Percentiles rank a stretch among this genome's conserved stretches.
Evolutionary conservation across 331 rosid species (phyloP).

Genomic region (Quercus tomentella): DNA sequence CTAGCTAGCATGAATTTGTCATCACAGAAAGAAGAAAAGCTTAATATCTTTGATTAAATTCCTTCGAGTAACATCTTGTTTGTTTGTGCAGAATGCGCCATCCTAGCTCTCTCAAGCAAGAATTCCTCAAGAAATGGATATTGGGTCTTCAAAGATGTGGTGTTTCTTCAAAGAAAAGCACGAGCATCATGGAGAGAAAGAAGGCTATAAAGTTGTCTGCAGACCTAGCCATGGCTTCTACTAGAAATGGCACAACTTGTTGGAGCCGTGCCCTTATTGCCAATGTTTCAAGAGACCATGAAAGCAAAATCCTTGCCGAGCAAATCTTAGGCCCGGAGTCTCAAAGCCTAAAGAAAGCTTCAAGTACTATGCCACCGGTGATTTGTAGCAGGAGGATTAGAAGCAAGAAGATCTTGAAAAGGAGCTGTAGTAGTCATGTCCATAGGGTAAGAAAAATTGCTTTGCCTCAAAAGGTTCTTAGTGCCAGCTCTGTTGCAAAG

Average conservation of each 20-base stretch:
- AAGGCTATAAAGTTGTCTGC: constrained; percentile 73
- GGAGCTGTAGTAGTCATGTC: constrained; percentile 26
- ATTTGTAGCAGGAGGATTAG: constrained; percentile 8
- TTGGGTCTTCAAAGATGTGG: constrained; percentile 46
- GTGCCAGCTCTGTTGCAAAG: constrained; percentile 35
- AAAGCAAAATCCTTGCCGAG: constrained; percentile 8
- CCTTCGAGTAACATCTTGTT: background rate
- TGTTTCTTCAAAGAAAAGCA: constrained; percentile 26
- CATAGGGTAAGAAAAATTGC: constrained; percentile 1
- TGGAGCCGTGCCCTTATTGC: constrained; percentile 73
- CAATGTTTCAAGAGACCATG: constrained; percentile 27
- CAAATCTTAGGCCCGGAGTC: constrained; percentile 13
- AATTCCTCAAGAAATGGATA: constrained; percentile 66
- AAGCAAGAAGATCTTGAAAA: constrained; percentile 44
- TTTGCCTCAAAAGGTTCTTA: background rate
- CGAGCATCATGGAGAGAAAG: constrained; percentile 59
- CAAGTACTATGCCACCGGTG: background rate
- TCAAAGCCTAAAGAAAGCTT: constrained; percentile 3
- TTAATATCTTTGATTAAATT: background rate
- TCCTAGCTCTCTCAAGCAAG: constrained; percentile 40
- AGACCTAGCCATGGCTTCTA: constrained; percentile 79
- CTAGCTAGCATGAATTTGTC: background rate
- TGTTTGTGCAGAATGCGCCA: constrained; percentile 48
- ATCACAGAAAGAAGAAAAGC: background rate
- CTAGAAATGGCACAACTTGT: constrained; percentile 39